Percentiles rank a stretch among this genome's conserved stretches.
These are phyloP conservation scores for Aspergillus ellipticus DNA, from an alignment of 495 filamentous ascomycete genomes.

Conservation along the genomic window DNA sequence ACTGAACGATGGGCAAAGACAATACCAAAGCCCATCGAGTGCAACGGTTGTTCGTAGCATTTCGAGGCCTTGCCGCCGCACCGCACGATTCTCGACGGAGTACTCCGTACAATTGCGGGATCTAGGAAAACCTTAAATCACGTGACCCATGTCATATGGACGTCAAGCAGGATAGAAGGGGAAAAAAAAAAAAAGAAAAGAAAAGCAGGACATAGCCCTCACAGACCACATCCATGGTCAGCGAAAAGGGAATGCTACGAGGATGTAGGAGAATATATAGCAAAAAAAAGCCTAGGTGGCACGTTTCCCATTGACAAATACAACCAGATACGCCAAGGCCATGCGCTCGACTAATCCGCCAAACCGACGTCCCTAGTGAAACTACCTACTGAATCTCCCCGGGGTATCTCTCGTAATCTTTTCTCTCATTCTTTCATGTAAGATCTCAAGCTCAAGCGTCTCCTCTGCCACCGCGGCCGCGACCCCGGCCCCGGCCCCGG, in stretches of 20 bases:
- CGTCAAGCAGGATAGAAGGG: too few species aligned
- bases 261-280: conserved; percentile 12
- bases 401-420: conserved; percentile 43
- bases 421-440: conserved; percentile 17
- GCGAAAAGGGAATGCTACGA: background rate
- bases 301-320: conserved; percentile 38
- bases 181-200: too few species aligned
- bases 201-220: background rate
- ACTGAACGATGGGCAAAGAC: conserved; percentile 58
- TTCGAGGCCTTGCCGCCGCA: conserved; percentile 17
- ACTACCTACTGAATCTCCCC: conserved; percentile 24
- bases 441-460: background rate
- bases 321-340: conserved; percentile 46
- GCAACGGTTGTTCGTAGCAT: conserved; percentile 48
- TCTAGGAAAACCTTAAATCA: conserved; percentile 6
- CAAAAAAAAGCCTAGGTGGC: conserved; percentile 25
- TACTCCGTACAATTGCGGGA: background rate
- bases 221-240: too few species aligned
- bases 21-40: conserved; percentile 64
- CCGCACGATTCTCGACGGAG: too few species aligned
- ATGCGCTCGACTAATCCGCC: conserved; percentile 41
- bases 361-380: conserved; percentile 31
- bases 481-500: conserved; percentile 52
- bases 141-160: too few species aligned
- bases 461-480: conserved; percentile 30